Evolutionary conservation across 1,284 basidiomycete genomes (phyloP).

Genomic region (Spongiforma sp.): DNA sequence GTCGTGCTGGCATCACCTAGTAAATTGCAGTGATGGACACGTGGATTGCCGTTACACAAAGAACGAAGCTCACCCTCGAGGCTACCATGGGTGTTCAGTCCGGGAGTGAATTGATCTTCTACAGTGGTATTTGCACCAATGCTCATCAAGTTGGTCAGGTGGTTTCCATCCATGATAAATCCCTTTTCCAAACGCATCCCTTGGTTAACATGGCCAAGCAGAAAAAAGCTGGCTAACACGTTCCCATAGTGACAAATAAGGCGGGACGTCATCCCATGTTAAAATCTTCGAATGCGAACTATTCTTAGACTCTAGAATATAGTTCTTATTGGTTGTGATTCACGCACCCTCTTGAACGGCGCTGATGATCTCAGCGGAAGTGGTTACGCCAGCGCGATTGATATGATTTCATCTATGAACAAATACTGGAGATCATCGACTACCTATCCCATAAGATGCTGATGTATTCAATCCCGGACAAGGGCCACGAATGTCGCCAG

Average conservation of each 20-base stretch:
- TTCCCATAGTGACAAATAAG: slow-evolving; percentile 22
- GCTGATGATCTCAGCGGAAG: slow-evolving; percentile 30
- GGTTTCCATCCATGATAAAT: slow-evolving; percentile 32
- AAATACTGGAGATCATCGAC: background rate
- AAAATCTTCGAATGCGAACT: slow-evolving; percentile 19
- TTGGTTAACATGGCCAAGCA: background rate
- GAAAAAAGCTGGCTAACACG: background rate
- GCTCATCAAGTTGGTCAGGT: slow-evolving; percentile 34
- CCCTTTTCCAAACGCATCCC: slow-evolving; percentile 15
- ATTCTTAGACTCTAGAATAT: background rate
- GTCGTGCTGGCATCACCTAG: slow-evolving; percentile 36
- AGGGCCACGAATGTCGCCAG: slow-evolving; percentile 45
- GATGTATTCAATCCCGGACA: slow-evolving; percentile 55
- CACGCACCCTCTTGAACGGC: slow-evolving; percentile 28
- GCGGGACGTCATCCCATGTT: slow-evolving; percentile 33
- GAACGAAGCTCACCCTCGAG: slow-evolving; percentile 22
- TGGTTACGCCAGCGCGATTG: slow-evolving; percentile 26
- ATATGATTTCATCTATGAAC: slow-evolving; percentile 23
- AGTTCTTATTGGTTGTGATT: too few relatives aligned
- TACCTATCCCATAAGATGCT: slow-evolving; percentile 46
- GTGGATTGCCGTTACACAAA: background rate
- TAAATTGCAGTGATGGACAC: background rate
- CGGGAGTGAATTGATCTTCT: slow-evolving; percentile 17
- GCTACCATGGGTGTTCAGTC: slow-evolving; percentile 28
- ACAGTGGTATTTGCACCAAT: slow-evolving; percentile 33